A percentile compares a stretch with the other conserved stretches of the same genome.
These are phyloP conservation scores for Zygosaccharomyces gambellarensis DNA, from an alignment of 805 yeast genomes.

Conservation along the genomic window DNA sequence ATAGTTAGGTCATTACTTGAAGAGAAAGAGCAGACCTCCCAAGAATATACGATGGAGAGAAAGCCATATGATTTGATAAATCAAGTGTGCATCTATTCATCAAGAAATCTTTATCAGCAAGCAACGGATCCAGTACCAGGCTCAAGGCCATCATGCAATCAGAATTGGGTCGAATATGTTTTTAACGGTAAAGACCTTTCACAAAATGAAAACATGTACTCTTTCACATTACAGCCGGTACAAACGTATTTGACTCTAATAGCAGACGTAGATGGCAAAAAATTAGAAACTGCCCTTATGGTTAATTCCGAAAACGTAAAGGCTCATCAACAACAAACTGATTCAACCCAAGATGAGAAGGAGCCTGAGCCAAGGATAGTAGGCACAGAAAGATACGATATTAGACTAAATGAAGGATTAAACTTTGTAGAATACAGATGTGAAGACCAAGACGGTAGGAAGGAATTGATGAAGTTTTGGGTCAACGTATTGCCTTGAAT, in stretches of 20 bases:
- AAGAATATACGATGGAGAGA: constrained; percentile 21
- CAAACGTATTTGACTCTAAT: constrained; percentile 29
- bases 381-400: constrained; percentile 25
- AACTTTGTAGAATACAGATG: constrained; percentile 28
- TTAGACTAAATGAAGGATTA: constrained; percentile 31
- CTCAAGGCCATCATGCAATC: constrained; percentile 28
- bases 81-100: constrained; percentile 25
- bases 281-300: constrained; percentile 12
- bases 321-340: constrained; percentile 11
- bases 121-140: constrained; percentile 29
- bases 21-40: constrained; percentile 16
- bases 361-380: constrained; percentile 4
- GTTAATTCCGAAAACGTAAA: constrained; percentile 26
- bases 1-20: constrained; percentile 26
- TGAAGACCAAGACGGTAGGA: constrained; percentile 11
- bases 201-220: constrained; percentile 27
- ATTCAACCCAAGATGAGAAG: constrained; percentile 8
- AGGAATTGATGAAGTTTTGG: constrained; percentile 31
- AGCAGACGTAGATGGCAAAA: constrained; percentile 15
- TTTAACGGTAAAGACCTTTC: constrained; percentile 26
- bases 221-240: constrained; percentile 28
- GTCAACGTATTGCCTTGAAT: constrained; percentile 30
- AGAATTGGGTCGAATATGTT: constrained; percentile 31
- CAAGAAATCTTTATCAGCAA: constrained; percentile 27
- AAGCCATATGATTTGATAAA: constrained; percentile 24